Conservation (phyloP, 202 grass and related monocot genomes). For the Saccharum hybrid region DNA sequence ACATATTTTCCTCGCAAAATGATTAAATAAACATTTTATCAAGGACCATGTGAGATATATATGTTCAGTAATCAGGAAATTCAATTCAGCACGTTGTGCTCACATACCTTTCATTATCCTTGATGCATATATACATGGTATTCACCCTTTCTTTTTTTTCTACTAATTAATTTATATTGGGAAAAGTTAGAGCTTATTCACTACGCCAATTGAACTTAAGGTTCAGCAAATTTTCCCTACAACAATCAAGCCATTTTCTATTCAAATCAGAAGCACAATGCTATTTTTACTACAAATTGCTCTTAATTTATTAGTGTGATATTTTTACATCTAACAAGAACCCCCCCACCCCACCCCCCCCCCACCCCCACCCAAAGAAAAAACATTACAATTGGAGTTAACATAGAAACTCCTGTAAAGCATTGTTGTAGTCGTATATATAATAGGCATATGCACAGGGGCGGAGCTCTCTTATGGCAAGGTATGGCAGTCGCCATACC, state of each 20-base stretch:
- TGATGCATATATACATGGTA: not conserved
- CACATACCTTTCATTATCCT: not conserved
- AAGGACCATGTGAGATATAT: not conserved
- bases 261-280: not conserved
- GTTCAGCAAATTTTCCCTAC: not conserved
- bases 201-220: not conserved
- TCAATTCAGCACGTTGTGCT: not conserved
- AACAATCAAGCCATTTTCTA: not conserved
- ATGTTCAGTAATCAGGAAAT: not conserved
- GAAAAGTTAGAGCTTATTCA: not conserved
- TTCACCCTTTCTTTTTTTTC: not conserved
- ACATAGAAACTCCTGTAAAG: no score
- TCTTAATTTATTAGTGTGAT: not conserved
- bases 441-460: no score
- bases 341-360: no score
- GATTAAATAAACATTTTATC: not conserved
- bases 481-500: no score
- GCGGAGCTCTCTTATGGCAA: no score
- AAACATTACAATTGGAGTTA: no score
- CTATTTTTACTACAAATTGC: not conserved
- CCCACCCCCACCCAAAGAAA: no score
- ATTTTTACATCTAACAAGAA: not conserved
- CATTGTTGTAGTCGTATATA: no score
- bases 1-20: not conserved
- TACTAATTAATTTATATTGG: not conserved